These are phyloP conservation scores for Mortierella sp. DNA, from an alignment of 371 early-diverging fungal genomes.

Conservation along the genomic window DNA sequence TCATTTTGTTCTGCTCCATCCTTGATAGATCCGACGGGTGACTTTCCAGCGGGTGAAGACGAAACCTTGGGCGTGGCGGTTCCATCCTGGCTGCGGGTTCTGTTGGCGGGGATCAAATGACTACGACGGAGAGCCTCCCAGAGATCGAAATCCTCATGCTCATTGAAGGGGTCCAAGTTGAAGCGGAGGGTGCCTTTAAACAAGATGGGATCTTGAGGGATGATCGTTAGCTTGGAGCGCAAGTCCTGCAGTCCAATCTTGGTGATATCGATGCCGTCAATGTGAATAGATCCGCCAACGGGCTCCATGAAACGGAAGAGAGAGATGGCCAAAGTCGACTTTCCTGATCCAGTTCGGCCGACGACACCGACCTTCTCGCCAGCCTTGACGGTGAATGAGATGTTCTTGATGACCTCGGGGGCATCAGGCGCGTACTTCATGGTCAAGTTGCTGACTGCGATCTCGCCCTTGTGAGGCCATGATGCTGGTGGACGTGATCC, in stretches of 20 bases:
- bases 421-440: conserved; percentile 78
- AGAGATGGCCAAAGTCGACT: conserved; percentile 69
- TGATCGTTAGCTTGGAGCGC: conserved; percentile 75
- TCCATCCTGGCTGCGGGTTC: background rate
- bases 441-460: no score
- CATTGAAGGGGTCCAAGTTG: conserved; percentile 58
- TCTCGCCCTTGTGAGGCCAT: no score
- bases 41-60: background rate
- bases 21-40: conserved; percentile 35
- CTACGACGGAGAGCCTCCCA: conserved; percentile 76
- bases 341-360: conserved; percentile 45
- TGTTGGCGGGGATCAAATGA: conserved; percentile 55
- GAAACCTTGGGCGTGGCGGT: conserved; percentile 26
- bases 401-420: conserved; percentile 78
- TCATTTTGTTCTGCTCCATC: background rate
- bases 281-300: conserved; percentile 68
- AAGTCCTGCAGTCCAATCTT: conserved; percentile 75
- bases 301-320: conserved; percentile 82
- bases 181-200: conserved; percentile 75
- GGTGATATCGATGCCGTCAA: conserved; percentile 79
- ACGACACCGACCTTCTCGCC: conserved; percentile 64
- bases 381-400: conserved; percentile 53
- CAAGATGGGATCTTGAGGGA: conserved; percentile 80
- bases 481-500: background rate
- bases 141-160: conserved; percentile 69